Evolutionary conservation across 2,329 filamentous ascomycete species (phyloP), one percentile per base, ranked within the genome.

Genomic region (Lasiodiplodia hormozganensis): DNA sequence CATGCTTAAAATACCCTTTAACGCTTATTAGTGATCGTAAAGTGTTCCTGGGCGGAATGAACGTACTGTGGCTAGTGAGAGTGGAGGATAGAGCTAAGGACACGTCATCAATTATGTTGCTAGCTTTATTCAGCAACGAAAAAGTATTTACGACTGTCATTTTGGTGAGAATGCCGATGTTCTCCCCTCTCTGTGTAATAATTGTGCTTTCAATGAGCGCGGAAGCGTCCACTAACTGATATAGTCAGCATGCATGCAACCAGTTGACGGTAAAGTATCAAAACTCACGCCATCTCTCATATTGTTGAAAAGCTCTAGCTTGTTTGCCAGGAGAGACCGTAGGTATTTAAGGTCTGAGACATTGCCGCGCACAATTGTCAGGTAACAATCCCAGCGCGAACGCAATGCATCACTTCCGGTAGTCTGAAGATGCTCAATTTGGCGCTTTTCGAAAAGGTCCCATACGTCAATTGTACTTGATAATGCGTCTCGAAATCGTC

Each of bases 241-340:
- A 4, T n/a, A 31, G 25, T 56, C 28, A 58, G 34, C 1, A 25
- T 40, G 18, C 5, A 14, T 25, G 18, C 36, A 23, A 40, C 6
- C 3, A 5, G 34, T 36, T 31, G 8, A 62, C 5, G 7, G 53
- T 23, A n/a, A 11, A 31, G 11, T 31, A 23, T 18, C 4, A 14
- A 18, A 18, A 65, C 56, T 64, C 4, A 68, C 58, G 3, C 66
- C 66, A 64, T 68, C 66, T 14, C 47, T 28, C 57, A 68, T 53
- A n/a, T 57, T 36, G 28, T 68, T 65, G n/a, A 64, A 68, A n/a
- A 64, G 47, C 25, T 68, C 57, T 8, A 68, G 34, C 34, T 65
- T 68, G 3, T 68, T 40, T 3, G 43, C 23, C 0, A 68, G 38
- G 12, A 64, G 51, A 31, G 34, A 18, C n/a, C 40, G 57, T 10